Conservation (phyloP, 148 eudicot genomes). For the Limonium bicolor region DNA sequence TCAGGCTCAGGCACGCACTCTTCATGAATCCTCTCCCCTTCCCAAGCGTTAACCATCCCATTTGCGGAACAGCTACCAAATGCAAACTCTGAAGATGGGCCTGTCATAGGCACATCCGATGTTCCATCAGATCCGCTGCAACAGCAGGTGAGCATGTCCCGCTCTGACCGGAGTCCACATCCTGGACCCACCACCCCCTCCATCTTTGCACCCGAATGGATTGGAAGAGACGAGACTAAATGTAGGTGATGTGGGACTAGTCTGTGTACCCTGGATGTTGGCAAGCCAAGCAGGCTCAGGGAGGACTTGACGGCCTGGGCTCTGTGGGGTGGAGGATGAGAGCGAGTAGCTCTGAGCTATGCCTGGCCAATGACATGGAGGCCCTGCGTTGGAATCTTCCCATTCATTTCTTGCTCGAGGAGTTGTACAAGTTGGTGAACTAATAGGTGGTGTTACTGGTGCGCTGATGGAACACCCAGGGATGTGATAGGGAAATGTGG, state of each 20-base stretch:
- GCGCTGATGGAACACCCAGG: conserved; percentile 60
- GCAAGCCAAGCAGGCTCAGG: conserved; percentile 33
- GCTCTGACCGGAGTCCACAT: conserved; percentile 69
- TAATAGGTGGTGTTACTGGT: conserved; percentile 64
- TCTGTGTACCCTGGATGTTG: conserved; percentile 23
- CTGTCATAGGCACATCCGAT: conserved; percentile 37
- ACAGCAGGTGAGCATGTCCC: conserved; percentile 77
- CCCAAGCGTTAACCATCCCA: conserved; percentile 58
- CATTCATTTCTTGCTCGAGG: conserved; percentile 23
- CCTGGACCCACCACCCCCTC: conserved; percentile 22
- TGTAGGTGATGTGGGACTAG: conserved; percentile 38
- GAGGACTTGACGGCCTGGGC: conserved; percentile 30
- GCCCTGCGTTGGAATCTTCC: too few species aligned
- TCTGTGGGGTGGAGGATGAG: conserved; percentile 49
- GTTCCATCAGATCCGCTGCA: conserved; percentile 33
- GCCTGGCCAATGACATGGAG: conserved; percentile 16
- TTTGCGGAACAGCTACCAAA: conserved; percentile 28
- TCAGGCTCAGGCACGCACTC: conserved; percentile 53
- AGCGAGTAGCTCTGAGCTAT: conserved; percentile 14
- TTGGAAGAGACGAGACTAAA: conserved; percentile 49
- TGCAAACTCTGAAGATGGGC: conserved; percentile 37
- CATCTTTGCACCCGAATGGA: conserved; percentile 42
- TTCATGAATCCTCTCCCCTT: conserved; percentile 76
- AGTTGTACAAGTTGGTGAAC: conserved; percentile 39
- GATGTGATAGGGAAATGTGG: conserved; percentile 26